These are phyloP conservation scores for Harrya chromipes DNA, from an alignment of 768 basidiomycete genomes.

Conservation along the genomic window DNA sequence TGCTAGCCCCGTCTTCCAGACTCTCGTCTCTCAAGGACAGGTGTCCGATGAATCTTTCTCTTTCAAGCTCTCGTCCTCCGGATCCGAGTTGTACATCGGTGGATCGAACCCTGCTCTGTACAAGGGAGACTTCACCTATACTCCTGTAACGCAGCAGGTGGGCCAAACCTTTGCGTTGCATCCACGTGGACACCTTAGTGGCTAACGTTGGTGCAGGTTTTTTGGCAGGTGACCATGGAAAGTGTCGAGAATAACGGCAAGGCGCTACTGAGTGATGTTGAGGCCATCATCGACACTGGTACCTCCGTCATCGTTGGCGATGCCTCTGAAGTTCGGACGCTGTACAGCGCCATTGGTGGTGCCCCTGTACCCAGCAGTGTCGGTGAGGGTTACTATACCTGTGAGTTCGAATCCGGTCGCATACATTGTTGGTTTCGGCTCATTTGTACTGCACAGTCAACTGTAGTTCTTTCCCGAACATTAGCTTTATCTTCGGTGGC, in stretches of 20 bases:
- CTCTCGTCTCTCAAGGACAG: not conserved
- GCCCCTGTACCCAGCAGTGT: not conserved
- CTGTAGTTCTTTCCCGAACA: constrained; percentile 23
- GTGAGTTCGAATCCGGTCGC: not conserved
- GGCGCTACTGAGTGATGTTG: not conserved
- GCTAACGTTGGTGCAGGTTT: not conserved
- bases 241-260: not conserved
- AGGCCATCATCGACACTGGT: constrained; percentile 14
- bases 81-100: constrained; percentile 36
- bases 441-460: constrained; percentile 10
- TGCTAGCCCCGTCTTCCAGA: constrained; percentile 37
- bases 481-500: constrained; percentile 36
- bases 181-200: not conserved
- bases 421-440: no score
- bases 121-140: constrained; percentile 35
- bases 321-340: constrained; percentile 8
- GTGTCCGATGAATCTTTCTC: not conserved
- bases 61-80: not conserved
- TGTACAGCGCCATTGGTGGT: constrained; percentile 25
- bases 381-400: constrained; percentile 28
- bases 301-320: not conserved
- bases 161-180: not conserved
- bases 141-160: constrained; percentile 20
- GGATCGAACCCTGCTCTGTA: constrained; percentile 36
- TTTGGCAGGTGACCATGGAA: constrained; percentile 3